Evolutionary conservation across 805 yeast genomes (phyloP).

Genomic region (Aciculoconidium aculeatum): DNA sequence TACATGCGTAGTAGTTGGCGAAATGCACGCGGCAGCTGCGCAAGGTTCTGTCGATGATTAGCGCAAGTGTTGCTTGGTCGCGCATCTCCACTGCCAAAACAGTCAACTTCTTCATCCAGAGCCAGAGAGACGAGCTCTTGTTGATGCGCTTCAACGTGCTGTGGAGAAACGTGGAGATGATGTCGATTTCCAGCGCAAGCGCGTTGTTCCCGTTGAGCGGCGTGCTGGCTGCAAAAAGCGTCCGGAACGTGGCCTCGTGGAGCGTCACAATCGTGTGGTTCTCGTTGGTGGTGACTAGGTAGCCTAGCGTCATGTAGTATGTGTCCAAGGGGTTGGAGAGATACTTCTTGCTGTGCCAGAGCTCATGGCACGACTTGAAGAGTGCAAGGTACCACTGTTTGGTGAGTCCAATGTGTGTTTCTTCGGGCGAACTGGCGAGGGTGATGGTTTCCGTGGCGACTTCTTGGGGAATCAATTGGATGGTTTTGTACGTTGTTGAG

Average conservation of each 20-base stretch:
- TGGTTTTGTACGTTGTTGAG: constrained; percentile 4
- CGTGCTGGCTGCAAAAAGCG: background rate
- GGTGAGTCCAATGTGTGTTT: constrained; percentile 26
- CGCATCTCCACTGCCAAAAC: constrained; percentile 4
- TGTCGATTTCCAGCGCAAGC: constrained; percentile 20
- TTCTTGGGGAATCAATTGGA: constrained; percentile 9
- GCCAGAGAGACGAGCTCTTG: constrained; percentile 37
- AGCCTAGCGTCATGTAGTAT: constrained; percentile 29
- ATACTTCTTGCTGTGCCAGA: constrained; percentile 17
- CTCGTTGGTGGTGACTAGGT: constrained; percentile 34
- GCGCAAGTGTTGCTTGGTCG: background rate
- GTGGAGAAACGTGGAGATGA: constrained; percentile 25
- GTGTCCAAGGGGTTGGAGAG: constrained; percentile 1
- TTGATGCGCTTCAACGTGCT: constrained; percentile 29
- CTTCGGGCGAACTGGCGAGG: constrained; percentile 1
- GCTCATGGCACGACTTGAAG: constrained; percentile 28
- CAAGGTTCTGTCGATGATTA: constrained; percentile 14
- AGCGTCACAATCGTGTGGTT: constrained; percentile 24
- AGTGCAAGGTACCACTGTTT: constrained; percentile 23
- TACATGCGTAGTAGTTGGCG: constrained; percentile 35
- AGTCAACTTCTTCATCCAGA: constrained; percentile 22
- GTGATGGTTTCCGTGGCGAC: constrained; percentile 1
- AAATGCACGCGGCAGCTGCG: constrained; percentile 29
- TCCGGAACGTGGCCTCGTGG: constrained; percentile 27
- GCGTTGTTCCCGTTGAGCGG: background rate